phyloP scores from a whole-genome alignment of 495 filamentous ascomycete species.

The Jackrogersella multiformis region DNA sequence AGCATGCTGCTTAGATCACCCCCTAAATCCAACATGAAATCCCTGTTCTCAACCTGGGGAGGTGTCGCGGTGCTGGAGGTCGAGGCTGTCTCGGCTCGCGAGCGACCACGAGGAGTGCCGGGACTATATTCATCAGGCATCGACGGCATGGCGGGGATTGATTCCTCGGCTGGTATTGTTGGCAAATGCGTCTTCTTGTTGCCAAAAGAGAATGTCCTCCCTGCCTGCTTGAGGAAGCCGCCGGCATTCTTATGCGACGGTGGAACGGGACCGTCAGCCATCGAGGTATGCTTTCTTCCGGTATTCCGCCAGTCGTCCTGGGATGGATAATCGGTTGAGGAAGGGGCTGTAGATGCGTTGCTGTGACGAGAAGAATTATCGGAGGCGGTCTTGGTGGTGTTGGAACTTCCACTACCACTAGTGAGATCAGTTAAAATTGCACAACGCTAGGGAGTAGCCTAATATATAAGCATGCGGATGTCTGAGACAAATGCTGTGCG shows the following conservation, averaged over 20 bases:
- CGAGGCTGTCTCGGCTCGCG: conserved; percentile 58
- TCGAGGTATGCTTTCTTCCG: conserved; percentile 53
- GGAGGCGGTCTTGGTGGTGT: conserved; percentile 68
- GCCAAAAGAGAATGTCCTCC: conserved; percentile 79
- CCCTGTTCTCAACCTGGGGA: conserved; percentile 69
- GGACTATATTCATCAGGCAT: conserved; percentile 45
- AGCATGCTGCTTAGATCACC: conserved; percentile 78
- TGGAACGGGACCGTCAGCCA: conserved; percentile 66
- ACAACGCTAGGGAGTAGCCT: conserved; percentile 36
- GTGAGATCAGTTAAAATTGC: conserved; percentile 46
- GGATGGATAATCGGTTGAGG: conserved; percentile 69
- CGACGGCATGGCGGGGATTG: conserved; percentile 48
- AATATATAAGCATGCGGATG: conserved; percentile 33
- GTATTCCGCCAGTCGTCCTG: conserved; percentile 63
- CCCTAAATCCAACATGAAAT: conserved; percentile 64
- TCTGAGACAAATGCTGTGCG: conserved; percentile 44
- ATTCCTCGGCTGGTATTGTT: conserved; percentile 55
- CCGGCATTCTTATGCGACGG: conserved; percentile 61
- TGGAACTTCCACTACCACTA: conserved; percentile 72
- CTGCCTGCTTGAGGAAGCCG: conserved; percentile 70
- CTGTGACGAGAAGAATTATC: conserved; percentile 77
- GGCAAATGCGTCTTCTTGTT: conserved; percentile 59
- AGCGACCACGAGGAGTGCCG: conserved; percentile 47
- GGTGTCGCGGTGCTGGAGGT: conserved; percentile 74
- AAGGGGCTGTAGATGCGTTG: conserved; percentile 77